Evolutionary conservation across 805 yeast species (phyloP).

Genomic region (Candida loeiensis): DNA sequence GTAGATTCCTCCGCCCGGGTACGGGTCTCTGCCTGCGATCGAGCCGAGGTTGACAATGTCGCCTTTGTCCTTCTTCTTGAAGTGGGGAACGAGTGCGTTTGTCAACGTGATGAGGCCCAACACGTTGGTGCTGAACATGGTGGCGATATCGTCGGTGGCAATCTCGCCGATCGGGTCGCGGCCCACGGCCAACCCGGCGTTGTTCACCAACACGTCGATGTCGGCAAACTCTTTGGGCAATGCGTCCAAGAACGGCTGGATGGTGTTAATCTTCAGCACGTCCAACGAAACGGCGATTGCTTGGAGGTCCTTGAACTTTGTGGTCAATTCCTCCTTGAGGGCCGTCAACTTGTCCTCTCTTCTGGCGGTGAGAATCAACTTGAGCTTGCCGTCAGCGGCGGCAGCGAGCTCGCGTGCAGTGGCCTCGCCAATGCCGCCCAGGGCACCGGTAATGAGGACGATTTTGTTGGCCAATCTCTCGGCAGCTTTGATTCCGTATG

Average conservation of each 20-base stretch:
- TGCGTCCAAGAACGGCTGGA: constrained; percentile 45
- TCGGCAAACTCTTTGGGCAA: constrained; percentile 60
- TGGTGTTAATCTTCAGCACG: constrained; percentile 38
- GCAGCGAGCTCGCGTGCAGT: constrained; percentile 85
- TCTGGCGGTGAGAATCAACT: constrained; percentile 75
- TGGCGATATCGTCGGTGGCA: constrained; percentile 56
- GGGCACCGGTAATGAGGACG: constrained; percentile 90
- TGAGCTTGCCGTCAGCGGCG: constrained; percentile 67
- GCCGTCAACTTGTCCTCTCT: constrained; percentile 58
- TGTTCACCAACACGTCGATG: constrained; percentile 65
- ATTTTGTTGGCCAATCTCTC: constrained; percentile 77
- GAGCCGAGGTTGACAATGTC: constrained; percentile 75
- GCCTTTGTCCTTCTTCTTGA: constrained; percentile 67
- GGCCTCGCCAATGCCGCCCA: constrained; percentile 92
- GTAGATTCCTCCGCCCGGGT: constrained; percentile 75
- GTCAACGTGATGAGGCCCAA: constrained; percentile 81
- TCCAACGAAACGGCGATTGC: constrained; percentile 59
- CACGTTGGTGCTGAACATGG: constrained; percentile 85
- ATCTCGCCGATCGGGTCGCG: constrained; percentile 72
- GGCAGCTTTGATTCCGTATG: constrained; percentile 71
- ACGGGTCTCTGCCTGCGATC: constrained; percentile 75
- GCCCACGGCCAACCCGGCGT: constrained; percentile 79
- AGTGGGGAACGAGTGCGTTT: constrained; percentile 68
- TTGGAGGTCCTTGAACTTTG: constrained; percentile 46
- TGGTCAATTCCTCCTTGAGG: constrained; percentile 44